Evolutionary conservation across 495 filamentous ascomycete genomes (phyloP).

Genomic region (Aspergillus diversus): DNA sequence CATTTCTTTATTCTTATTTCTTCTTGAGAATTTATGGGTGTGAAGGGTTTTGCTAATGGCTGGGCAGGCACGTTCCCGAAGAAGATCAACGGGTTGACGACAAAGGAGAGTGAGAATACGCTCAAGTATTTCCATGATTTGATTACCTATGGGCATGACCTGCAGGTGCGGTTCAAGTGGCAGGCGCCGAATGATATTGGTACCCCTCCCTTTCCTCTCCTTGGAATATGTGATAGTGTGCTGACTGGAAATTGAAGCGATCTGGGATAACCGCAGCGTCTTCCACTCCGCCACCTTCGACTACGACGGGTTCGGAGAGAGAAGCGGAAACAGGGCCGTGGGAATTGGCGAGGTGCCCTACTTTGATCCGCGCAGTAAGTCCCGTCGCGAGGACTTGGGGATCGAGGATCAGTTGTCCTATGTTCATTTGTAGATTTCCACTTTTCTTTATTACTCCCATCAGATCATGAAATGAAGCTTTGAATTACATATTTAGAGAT

Average conservation of each 20-base stretch:
- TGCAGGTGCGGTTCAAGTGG: slow-evolving; percentile 71
- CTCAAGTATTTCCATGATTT: slow-evolving; percentile 62
- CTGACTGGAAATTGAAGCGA: slow-evolving; percentile 44
- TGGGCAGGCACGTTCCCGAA: slow-evolving; percentile 28
- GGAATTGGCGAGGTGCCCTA: slow-evolving; percentile 69
- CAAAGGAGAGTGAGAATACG: slow-evolving; percentile 56
- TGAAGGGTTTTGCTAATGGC: too few species aligned
- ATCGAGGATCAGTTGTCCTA: slow-evolving; percentile 26
- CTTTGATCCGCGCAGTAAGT: slow-evolving; percentile 52
- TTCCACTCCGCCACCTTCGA: slow-evolving; percentile 74
- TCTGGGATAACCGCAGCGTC: slow-evolving; percentile 76
- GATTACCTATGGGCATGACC: slow-evolving; percentile 69
- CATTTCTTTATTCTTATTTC: too few species aligned
- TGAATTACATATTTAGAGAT: not conserved
- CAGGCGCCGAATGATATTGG: slow-evolving; percentile 55
- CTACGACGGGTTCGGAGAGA: slow-evolving; percentile 59
- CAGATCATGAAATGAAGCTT: not conserved
- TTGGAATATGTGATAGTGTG: not conserved
- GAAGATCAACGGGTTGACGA: slow-evolving; percentile 24
- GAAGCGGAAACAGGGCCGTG: slow-evolving; percentile 63
- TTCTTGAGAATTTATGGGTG: too few species aligned
- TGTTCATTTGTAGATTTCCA: slow-evolving; percentile 24
- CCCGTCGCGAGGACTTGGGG: slow-evolving; percentile 43
- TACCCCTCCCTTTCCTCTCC: slow-evolving; percentile 4
- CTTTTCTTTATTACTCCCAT: not conserved